These are phyloP conservation scores for Hericium erinaceus DNA, from an alignment of 768 basidiomycete species.

Conservation along the genomic window DNA sequence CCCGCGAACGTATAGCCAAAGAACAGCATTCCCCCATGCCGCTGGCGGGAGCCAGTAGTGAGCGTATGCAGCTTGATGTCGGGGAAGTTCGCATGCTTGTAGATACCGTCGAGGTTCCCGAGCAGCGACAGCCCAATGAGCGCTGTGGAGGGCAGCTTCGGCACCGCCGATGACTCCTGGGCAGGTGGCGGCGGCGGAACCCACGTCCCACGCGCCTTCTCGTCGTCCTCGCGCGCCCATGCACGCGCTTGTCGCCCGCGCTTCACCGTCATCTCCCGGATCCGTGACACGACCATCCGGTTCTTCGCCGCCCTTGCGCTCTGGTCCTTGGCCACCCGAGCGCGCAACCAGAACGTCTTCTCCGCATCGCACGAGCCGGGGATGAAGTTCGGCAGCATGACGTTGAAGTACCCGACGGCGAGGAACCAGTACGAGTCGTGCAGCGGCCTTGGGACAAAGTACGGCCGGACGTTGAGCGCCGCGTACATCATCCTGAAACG, in stretches of 20 bases:
- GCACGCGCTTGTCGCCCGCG: slow-evolving; percentile 48
- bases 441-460: slow-evolving; percentile 26
- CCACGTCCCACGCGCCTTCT: slow-evolving; percentile 37
- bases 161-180: slow-evolving; percentile 7
- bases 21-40: slow-evolving; percentile 68
- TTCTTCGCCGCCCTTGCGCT: slow-evolving; percentile 56
- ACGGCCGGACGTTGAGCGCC: slow-evolving; percentile 69
- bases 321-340: slow-evolving; percentile 57
- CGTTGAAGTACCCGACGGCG: slow-evolving; percentile 75
- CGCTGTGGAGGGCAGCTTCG: slow-evolving; percentile 41
- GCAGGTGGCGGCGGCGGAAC: slow-evolving; percentile 17
- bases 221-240: slow-evolving; percentile 75
- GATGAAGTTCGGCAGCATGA: slow-evolving; percentile 67
- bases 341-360: slow-evolving; percentile 65
- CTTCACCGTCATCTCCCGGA: slow-evolving; percentile 54
- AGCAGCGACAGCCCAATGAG: slow-evolving; percentile 74
- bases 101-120: slow-evolving; percentile 79
- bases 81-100: slow-evolving; percentile 56
- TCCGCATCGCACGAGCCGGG: slow-evolving; percentile 29
- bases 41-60: slow-evolving; percentile 79
- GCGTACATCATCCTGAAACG: slow-evolving; percentile 69
- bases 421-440: slow-evolving; percentile 73
- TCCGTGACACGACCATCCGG: slow-evolving; percentile 51
- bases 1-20: slow-evolving; percentile 73
- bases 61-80: slow-evolving; percentile 55